These are phyloP conservation scores for Rosa rugosa DNA, from an alignment of 306 rosid species.

Conservation along the genomic window DNA sequence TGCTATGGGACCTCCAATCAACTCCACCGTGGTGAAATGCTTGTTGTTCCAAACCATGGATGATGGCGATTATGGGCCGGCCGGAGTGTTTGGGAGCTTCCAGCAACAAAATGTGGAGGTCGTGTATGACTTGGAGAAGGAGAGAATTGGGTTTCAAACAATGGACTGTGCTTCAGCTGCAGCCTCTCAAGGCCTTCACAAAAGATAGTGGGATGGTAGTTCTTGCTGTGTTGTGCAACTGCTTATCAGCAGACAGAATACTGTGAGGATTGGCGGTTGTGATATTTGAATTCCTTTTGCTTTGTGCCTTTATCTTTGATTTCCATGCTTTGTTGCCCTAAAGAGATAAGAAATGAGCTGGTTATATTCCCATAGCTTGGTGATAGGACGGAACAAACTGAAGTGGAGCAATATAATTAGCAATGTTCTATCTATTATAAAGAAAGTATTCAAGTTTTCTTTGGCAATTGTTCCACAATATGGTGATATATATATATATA, in stretches of 20 bases:
- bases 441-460: too few relatives aligned
- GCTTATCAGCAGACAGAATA: conserved; percentile 16
- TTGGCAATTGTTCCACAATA: too few relatives aligned
- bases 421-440: background rate
- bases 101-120: conserved; percentile 59
- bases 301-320: background rate
- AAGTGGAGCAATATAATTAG: background rate
- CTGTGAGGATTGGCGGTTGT: background rate
- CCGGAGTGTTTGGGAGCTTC: conserved; percentile 59
- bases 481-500: too few relatives aligned
- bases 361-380: conserved; percentile 2
- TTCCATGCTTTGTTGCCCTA: background rate
- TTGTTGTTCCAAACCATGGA: conserved; percentile 50
- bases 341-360: background rate
- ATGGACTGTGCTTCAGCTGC: conserved; percentile 54
- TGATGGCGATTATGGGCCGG: conserved; percentile 40
- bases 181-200: conserved; percentile 27
- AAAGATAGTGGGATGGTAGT: background rate
- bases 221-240: conserved; percentile 15
- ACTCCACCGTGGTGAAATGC: conserved; percentile 48
- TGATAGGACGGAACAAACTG: background rate
- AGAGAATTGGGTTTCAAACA: conserved; percentile 45
- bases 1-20: conserved; percentile 51
- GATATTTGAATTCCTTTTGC: conserved; percentile 2
- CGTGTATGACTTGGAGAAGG: conserved; percentile 52